Base-by-base conservation (phyloP, 371 early-diverging fungal species). In the Mucor plumbeus region DNA sequence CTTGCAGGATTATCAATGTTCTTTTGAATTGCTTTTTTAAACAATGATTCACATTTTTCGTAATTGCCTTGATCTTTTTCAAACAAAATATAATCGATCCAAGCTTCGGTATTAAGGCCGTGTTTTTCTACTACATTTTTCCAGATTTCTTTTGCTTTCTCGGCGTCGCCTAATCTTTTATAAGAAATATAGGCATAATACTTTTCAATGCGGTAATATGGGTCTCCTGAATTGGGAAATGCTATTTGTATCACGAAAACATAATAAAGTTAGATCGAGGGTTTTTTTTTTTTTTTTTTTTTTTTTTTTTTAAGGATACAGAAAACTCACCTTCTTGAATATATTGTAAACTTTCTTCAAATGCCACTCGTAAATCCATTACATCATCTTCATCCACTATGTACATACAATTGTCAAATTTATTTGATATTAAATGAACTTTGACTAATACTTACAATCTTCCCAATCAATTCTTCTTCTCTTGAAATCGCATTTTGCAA, bases 131-230 rank as follows among this genome's bases (percentile, higher is more conserved):
- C 71, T 10, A 79, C 55, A 7, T 21, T 33, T 44, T 83, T 70
- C 83, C 84, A 83, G 13, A 77, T 17, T 47, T 77, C 72, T 65
- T 74, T 66, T 17, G 77, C 78, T 43, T 72, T 73, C 1, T 71
- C 70, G 7, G 50, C 31, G 21, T 80, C 64, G 9, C 64, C 71
- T 8, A 77, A 43, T 39, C 71, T 58, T 9, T 65, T 71, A 13
- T 35, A 67, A 68, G 82, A 81, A 10, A 86, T 76, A 19, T 59
- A 77, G 1, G 87, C 74, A 70, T 75, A 72, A 17, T 73, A 79
- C 15, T 81, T 74, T 64, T 87, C 86, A n/a, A 90, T 71, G 0
- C 88, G 80, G 57, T 77, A 77, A 57, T 80, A 84, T 4, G 88
- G 85, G 65, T 88, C 87, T 9, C 72, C 75, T 0, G 67, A 54